Conservation (phyloP, 345 rosid genomes). For the Syzygium oleosum region DNA sequence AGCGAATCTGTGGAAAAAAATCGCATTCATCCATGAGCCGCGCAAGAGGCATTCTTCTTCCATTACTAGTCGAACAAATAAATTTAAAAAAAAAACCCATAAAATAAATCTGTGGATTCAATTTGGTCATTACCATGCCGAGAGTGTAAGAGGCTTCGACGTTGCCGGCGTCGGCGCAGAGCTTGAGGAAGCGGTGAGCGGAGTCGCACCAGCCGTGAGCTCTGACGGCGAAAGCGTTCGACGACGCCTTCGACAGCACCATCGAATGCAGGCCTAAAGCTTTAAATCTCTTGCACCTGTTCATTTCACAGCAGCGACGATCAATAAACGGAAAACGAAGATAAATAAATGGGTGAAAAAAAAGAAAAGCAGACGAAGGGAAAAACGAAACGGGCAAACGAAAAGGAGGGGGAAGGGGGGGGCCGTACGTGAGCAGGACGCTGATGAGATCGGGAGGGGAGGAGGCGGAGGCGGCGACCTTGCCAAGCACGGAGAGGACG, state of each 20-base stretch:
- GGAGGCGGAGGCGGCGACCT: constrained; percentile 8
- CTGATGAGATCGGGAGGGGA: constrained; percentile 15
- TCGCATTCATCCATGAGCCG: background rate
- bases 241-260: constrained; percentile 11
- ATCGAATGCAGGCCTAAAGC: constrained; percentile 4
- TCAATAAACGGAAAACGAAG: background rate
- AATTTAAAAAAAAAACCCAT: background rate
- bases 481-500: constrained; percentile 10
- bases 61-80: background rate
- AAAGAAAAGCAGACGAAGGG: background rate
- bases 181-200: constrained; percentile 17
- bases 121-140: constrained; percentile 11
- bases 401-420: background rate
- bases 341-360: background rate
- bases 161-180: constrained; percentile 20
- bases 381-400: background rate
- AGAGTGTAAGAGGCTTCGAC: constrained; percentile 21
- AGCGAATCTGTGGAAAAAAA: constrained; percentile 9
- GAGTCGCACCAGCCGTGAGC: constrained; percentile 16
- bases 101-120: background rate
- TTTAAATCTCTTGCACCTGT: constrained; percentile 23
- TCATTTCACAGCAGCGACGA: background rate
- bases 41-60: background rate
- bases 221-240: constrained; percentile 7
- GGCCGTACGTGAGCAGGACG: constrained; percentile 14